phyloP scores from a whole-genome alignment of 495 filamentous ascomycete genomes.

The Collariella sp. region DNA sequence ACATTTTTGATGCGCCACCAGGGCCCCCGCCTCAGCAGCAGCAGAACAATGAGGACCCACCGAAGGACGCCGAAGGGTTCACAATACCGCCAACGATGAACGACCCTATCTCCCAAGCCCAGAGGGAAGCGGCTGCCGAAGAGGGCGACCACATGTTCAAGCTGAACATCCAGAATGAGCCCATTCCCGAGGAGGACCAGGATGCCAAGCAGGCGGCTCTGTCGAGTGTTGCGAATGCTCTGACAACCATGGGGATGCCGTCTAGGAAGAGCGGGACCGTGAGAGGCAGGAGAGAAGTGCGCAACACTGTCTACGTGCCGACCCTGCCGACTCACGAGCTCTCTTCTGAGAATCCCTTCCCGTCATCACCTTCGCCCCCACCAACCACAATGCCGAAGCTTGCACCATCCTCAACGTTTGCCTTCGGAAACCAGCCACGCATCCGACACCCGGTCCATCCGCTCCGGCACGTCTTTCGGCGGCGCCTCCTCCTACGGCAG shows the following conservation, averaged over 20 bases:
- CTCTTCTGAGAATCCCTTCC: slow-evolving; percentile 34
- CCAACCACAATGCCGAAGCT: slow-evolving; percentile 29
- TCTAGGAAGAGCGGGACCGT: slow-evolving; percentile 66
- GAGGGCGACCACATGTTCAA: slow-evolving; percentile 71
- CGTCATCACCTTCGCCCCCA: slow-evolving; percentile 41
- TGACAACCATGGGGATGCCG: slow-evolving; percentile 50
- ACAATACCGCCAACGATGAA: slow-evolving; percentile 56
- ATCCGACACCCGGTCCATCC: slow-evolving; percentile 86
- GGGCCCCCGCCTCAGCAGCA: slow-evolving; percentile 41
- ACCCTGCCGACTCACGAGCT: slow-evolving; percentile 32
- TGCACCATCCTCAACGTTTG: slow-evolving; percentile 36
- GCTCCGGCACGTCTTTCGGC: slow-evolving; percentile 74
- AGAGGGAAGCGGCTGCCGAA: slow-evolving; percentile 62
- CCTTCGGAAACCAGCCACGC: slow-evolving; percentile 45
- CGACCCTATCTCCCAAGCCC: slow-evolving; percentile 76
- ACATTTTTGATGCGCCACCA: slow-evolving; percentile 39
- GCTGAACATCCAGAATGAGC: slow-evolving; percentile 83
- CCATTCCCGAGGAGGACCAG: slow-evolving; percentile 84
- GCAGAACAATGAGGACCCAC: slow-evolving; percentile 25
- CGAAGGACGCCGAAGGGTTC: slow-evolving; percentile 57
- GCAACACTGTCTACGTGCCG: slow-evolving; percentile 78
- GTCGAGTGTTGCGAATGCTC: slow-evolving; percentile 81
- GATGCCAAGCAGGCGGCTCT: slow-evolving; percentile 77
- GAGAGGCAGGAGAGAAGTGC: slow-evolving; percentile 81
- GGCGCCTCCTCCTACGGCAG: slow-evolving; percentile 34